Conservation (phyloP, 2,329 filamentous ascomycete species). For the Aspergillus sp. region DNA sequence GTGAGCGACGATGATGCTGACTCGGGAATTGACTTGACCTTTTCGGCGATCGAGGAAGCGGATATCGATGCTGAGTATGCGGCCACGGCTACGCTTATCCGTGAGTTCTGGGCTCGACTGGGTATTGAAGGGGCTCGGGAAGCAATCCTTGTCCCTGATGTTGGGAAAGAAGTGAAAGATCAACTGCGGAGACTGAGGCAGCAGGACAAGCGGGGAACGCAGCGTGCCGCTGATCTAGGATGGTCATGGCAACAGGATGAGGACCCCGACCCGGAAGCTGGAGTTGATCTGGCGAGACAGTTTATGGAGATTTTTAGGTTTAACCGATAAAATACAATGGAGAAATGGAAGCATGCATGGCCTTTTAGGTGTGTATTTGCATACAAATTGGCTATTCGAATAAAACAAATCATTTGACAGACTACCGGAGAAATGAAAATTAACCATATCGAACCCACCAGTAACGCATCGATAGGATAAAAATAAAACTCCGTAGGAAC, state of each 20-base stretch:
- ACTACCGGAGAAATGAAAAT: too few species aligned
- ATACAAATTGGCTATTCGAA: too few species aligned
- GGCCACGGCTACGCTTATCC: constrained; percentile 30
- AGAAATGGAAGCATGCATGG: neutral
- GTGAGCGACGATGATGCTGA: constrained; percentile 13
- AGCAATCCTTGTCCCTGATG: constrained; percentile 37
- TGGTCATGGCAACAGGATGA: constrained; percentile 16
- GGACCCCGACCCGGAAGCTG: constrained; percentile 30
- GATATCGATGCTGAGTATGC: constrained; percentile 35
- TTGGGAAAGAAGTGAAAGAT: constrained; percentile 34
- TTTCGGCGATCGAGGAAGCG: constrained; percentile 27
- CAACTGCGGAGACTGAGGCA: constrained; percentile 18
- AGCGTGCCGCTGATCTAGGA: constrained; percentile 5
- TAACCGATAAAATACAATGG: constrained; percentile 24
- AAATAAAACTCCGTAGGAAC: too few species aligned
- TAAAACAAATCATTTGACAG: too few species aligned
- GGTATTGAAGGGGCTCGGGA: constrained; percentile 33
- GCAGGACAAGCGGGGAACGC: constrained; percentile 6
- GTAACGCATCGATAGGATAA: too few species aligned
- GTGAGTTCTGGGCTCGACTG: constrained; percentile 37
- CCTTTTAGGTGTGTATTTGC: too few species aligned
- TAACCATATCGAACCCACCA: too few species aligned
- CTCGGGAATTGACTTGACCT: constrained; percentile 21
- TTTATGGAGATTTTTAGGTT: constrained; percentile 43
- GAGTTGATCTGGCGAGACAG: constrained; percentile 39